Base-by-base conservation (phyloP, 768 basidiomycete species). In the Crepidotus variabilis region DNA sequence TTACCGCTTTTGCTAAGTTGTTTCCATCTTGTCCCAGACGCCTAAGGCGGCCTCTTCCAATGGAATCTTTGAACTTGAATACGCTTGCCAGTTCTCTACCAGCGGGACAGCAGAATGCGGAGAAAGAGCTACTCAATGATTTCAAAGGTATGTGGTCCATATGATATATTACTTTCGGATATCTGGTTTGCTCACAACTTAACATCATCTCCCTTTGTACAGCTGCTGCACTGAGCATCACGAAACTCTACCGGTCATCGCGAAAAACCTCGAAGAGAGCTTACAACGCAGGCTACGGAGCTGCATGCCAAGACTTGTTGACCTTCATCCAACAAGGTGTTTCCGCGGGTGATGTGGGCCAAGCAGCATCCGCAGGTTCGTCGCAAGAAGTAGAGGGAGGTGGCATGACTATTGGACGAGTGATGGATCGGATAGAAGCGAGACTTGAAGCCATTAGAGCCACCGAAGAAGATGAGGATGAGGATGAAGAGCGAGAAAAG, bases 391-490 rank as follows among this genome's bases (percentile, higher is more conserved):
- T 75, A 24, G 78, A 79, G 53, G 75, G 75, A 48, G 75, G 77
- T 51, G 86, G 86, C 43, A 82, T 90, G 85, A 84, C 86, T 0
- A 86, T 92, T 63, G 90, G 87, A 10, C 71, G 85, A 24, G 84
- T 93, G 51, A 83, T 92, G 85, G 90, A 92, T 63, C 92, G 89
- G 86, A 82, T 87, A 58, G 91, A 93, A 66, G 90, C 88, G 0
- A 75, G 91, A 55, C 69, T 91, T 45, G 90, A 92, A 21, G 90
- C 89, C 0, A 82, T 92, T 56, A 84, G 78, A 61, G 76, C 83
- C 1, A 77, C 84, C 46, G 87, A 90, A 53, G 90, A 92, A 53
- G 91, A 91, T 65, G 90, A 91, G 58, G 88, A 89, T 28, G 89
- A 91, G 65, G 90, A 90, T 56, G 87, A 90, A 59, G 87, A 89